Conservation (phyloP, 2,329 filamentous ascomycete genomes). For the Talaromyces sp. region DNA sequence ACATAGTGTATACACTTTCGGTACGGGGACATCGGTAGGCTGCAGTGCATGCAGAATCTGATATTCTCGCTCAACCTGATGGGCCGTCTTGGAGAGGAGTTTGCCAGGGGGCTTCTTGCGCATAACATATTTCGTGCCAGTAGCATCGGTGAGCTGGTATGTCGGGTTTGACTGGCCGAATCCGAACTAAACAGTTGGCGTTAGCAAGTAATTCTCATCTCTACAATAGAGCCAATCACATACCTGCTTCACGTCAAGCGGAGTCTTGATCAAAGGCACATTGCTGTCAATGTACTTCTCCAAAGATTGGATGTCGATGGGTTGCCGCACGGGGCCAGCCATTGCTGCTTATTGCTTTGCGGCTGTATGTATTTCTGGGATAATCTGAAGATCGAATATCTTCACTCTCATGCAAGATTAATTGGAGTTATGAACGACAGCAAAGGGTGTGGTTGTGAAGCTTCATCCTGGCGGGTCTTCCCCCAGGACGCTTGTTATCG, state of each 20-base stretch:
- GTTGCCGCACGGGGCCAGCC: slow-evolving; percentile 87
- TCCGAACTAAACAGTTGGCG: slow-evolving; percentile 66
- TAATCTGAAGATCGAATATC: neutral
- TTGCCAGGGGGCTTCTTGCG: slow-evolving; percentile 97
- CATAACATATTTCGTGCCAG: slow-evolving; percentile 75
- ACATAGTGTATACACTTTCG: slow-evolving; percentile 79
- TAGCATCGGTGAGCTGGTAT: slow-evolving; percentile 77
- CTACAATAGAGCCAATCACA: slow-evolving; percentile 22
- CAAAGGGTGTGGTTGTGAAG: neutral
- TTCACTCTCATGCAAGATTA: neutral
- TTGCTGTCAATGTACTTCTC: slow-evolving; percentile 73
- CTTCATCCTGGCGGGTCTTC: neutral
- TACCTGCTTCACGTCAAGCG: slow-evolving; percentile 87
- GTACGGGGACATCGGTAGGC: slow-evolving; percentile 79
- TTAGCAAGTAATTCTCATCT: neutral
- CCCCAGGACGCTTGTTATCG: neutral
- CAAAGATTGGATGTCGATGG: slow-evolving; percentile 77
- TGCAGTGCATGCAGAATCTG: slow-evolving; percentile 82
- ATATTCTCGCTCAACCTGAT: slow-evolving; percentile 95
- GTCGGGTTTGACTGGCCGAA: slow-evolving; percentile 98
- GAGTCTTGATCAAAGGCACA: slow-evolving; percentile 80
- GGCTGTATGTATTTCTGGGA: neutral
- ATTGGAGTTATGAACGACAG: neutral
- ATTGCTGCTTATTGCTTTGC: slow-evolving; percentile 45
- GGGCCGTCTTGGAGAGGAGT: slow-evolving; percentile 88